A percentile compares a stretch with the other conserved stretches of the same genome.
phyloP scores from a whole-genome alignment of 495 filamentous ascomycete species.

The Penicillium macrosclerotiorum region DNA sequence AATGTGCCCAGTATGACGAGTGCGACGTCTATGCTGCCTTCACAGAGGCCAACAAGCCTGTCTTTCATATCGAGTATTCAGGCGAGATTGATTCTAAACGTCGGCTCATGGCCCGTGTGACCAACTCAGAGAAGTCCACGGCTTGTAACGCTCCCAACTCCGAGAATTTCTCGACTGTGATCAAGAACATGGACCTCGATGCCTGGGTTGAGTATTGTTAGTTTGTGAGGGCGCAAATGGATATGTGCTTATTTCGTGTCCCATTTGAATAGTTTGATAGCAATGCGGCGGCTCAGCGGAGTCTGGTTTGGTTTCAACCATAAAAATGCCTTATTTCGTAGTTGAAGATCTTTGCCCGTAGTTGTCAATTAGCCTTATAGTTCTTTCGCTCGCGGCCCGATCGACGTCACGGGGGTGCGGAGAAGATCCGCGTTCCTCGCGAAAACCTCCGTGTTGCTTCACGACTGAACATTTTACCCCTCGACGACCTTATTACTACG shows the following conservation, averaged over 20 bases:
- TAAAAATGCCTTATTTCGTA: no score
- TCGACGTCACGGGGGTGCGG: conserved; percentile 25
- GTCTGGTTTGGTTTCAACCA: no score
- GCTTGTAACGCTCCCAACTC: conserved; percentile 38
- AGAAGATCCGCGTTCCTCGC: conserved; percentile 7
- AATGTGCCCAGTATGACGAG: conserved; percentile 61
- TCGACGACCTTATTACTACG: no score
- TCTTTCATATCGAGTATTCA: conserved; percentile 76
- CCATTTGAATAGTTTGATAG: no score
- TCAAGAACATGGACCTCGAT: conserved; percentile 63
- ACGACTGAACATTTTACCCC: no score
- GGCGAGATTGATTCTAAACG: conserved; percentile 41
- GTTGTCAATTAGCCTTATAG: not conserved
- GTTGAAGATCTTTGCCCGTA: not conserved
- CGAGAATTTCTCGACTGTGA: conserved; percentile 57
- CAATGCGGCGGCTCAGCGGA: no score
- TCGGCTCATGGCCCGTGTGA: conserved; percentile 24
- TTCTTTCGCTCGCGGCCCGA: not conserved
- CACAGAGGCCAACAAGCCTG: conserved; percentile 59
- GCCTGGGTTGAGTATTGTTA: conserved; percentile 56
- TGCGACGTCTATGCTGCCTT: conserved; percentile 58
- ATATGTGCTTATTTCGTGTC: no score
- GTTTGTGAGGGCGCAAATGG: no score
- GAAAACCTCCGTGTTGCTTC: no score
- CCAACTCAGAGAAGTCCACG: conserved; percentile 22